A percentile compares a stretch with the other conserved stretches of the same genome.
Conservation (phyloP, 495 filamentous ascomycete genomes). For the Chaetomium fimeti region DNA sequence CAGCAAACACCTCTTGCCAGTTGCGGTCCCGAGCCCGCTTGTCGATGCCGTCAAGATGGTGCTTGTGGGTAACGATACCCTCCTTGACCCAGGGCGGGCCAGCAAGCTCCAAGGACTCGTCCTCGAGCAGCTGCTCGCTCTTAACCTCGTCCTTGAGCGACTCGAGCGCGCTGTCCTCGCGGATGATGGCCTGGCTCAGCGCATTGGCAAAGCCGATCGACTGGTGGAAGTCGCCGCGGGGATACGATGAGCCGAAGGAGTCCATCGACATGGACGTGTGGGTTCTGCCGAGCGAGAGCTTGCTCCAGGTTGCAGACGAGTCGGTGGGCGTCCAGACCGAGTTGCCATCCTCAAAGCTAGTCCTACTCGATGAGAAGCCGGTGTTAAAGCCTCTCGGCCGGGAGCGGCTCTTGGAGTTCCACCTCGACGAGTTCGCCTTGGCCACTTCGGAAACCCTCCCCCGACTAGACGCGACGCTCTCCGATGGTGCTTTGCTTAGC, state of each 20-base stretch:
- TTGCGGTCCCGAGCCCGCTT: conserved; percentile 89
- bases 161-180: conserved; percentile 70
- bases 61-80: conserved; percentile 92
- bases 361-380: conserved; percentile 85
- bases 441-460: conserved; percentile 67
- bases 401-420: conserved; percentile 81
- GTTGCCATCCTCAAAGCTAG: conserved; percentile 85
- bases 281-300: conserved; percentile 83
- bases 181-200: conserved; percentile 92
- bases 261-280: conserved; percentile 89
- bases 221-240: conserved; percentile 83
- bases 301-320: conserved; percentile 82
- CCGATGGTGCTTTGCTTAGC: conserved; percentile 80
- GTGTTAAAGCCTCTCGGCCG: conserved; percentile 78
- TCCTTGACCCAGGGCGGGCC: conserved; percentile 98
- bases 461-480: conserved; percentile 67
- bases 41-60: conserved; percentile 84
- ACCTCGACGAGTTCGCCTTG: conserved; percentile 61
- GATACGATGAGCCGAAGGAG: conserved; percentile 76
- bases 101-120: conserved; percentile 83
- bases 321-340: conserved; percentile 89
- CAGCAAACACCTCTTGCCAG: conserved; percentile 96
- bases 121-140: conserved; percentile 74
- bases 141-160: conserved; percentile 50
- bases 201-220: conserved; percentile 98